These are phyloP conservation scores for Spergularia marina DNA, from an alignment of 148 eudicot genomes.

Conservation along the genomic window DNA sequence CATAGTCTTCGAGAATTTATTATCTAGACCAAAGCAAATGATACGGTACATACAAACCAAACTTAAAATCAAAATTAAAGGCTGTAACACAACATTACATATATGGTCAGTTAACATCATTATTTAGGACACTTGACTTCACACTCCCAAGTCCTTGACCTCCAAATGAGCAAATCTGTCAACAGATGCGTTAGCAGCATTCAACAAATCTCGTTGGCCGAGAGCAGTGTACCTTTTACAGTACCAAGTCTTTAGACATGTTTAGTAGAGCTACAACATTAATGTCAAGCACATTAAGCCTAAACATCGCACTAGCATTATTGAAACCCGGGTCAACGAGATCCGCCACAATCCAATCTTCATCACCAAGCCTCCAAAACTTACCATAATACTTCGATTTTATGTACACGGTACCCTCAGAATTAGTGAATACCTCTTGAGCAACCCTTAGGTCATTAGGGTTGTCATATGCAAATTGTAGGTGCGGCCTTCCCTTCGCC, in stretches of 20 bases:
- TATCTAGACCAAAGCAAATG: no score
- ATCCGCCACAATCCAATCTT: not conserved
- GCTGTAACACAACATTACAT: no score
- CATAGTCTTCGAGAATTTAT: no score
- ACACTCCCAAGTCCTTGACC: not conserved
- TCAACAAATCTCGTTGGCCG: not conserved
- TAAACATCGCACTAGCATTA: not conserved
- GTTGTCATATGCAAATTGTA: not conserved
- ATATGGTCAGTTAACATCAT: no score
- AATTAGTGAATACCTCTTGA: not conserved
- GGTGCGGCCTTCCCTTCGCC: no score
- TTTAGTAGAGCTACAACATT: not conserved
- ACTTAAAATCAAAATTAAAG: no score
- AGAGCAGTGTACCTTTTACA: not conserved
- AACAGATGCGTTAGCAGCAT: not conserved
- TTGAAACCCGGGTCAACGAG: not conserved
- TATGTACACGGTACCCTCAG: not conserved
- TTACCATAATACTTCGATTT: conserved; percentile 9
- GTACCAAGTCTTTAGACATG: not conserved
- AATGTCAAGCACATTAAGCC: not conserved
- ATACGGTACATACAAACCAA: no score
- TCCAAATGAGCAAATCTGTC: not conserved
- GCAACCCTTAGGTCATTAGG: not conserved
- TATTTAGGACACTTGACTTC: no score
- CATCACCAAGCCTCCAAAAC: conserved; percentile 2